Percentiles rank a stretch among this genome's conserved stretches.
Evolutionary conservation across 2,329 filamentous ascomycete genomes (phyloP).

Genomic region (Mollisia scopiformis): DNA sequence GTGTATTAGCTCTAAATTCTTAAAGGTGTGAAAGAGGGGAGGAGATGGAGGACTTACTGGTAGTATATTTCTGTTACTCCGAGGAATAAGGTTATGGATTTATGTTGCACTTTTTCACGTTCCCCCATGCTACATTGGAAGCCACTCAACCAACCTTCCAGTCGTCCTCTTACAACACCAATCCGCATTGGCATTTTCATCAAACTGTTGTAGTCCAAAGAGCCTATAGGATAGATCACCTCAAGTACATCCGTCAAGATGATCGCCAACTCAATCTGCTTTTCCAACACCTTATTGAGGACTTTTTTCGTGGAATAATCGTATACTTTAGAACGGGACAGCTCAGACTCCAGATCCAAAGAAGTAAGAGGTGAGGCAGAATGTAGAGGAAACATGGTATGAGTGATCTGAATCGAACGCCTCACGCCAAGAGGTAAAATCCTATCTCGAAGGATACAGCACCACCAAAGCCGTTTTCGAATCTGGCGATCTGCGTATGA

Average conservation of each 20-base stretch:
- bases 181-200: conserved; percentile 6
- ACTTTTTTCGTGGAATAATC: conserved; percentile 47
- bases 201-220: conserved; percentile 2
- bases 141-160: conserved; percentile 1
- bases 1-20: not conserved
- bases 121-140: not conserved
- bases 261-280: conserved; percentile 14
- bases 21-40: not conserved
- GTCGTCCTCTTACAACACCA: not conserved
- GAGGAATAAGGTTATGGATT: conserved; percentile 7
- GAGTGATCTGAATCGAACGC: conserved; percentile 53
- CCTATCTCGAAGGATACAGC: conserved; percentile 54
- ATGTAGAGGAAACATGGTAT: conserved; percentile 48
- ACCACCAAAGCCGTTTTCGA: conserved; percentile 57
- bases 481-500: conserved; percentile 43
- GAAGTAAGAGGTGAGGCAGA: conserved; percentile 40
- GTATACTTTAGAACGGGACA: conserved; percentile 49
- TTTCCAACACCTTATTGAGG: conserved; percentile 29
- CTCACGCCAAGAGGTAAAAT: conserved; percentile 52
- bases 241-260: conserved; percentile 13
- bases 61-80: conserved; percentile 9
- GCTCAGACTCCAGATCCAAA: conserved; percentile 49
- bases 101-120: not conserved
- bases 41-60: conserved; percentile 1
- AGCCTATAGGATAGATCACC: conserved; percentile 9